These are phyloP conservation scores for Cyclocybe cylindracea DNA, from an alignment of 768 basidiomycete species.

Conservation along the genomic window DNA sequence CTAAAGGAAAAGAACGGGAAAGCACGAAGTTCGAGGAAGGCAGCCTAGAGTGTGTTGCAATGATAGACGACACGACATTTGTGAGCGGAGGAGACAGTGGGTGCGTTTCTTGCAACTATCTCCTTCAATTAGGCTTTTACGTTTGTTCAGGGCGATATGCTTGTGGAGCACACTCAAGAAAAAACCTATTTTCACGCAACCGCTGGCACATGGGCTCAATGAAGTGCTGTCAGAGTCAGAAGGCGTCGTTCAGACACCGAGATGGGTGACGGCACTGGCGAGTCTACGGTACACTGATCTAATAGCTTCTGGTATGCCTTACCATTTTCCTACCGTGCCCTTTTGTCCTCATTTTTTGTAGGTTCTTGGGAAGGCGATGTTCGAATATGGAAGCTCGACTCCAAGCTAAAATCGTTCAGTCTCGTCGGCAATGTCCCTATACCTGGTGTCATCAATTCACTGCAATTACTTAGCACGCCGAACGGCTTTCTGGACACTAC, in stretches of 20 bases:
- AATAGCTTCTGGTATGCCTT: slow-evolving; percentile 80
- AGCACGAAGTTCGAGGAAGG: slow-evolving; percentile 76
- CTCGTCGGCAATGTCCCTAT: slow-evolving; percentile 64
- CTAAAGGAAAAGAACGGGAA: slow-evolving; percentile 35
- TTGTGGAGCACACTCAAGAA: slow-evolving; percentile 93
- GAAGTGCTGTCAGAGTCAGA: slow-evolving; percentile 72
- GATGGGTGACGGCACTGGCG: slow-evolving; percentile 90
- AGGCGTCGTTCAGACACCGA: slow-evolving; percentile 71
- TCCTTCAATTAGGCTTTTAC: not conserved
- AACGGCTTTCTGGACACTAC: slow-evolving; percentile 42
- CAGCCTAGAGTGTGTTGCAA: slow-evolving; percentile 87
- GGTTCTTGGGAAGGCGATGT: slow-evolving; percentile 94
- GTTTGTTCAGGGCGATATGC: slow-evolving; percentile 71
- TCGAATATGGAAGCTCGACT: slow-evolving; percentile 89
- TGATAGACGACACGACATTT: slow-evolving; percentile 95
- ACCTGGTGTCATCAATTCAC: slow-evolving; percentile 85
- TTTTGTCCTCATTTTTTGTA: slow-evolving; percentile 28
- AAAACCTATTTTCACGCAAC: slow-evolving; percentile 88
- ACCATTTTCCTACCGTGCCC: not conserved
- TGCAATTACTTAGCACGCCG: slow-evolving; percentile 72
- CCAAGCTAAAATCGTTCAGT: slow-evolving; percentile 75
- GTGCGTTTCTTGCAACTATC: slow-evolving; percentile 45
- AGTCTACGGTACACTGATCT: slow-evolving; percentile 86
- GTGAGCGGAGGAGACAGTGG: slow-evolving; percentile 96
- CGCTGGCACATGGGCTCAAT: slow-evolving; percentile 86